phyloP scores from a whole-genome alignment of 2,329 filamentous ascomycete species.

The Hawksworthiomyces lignivorus region DNA sequence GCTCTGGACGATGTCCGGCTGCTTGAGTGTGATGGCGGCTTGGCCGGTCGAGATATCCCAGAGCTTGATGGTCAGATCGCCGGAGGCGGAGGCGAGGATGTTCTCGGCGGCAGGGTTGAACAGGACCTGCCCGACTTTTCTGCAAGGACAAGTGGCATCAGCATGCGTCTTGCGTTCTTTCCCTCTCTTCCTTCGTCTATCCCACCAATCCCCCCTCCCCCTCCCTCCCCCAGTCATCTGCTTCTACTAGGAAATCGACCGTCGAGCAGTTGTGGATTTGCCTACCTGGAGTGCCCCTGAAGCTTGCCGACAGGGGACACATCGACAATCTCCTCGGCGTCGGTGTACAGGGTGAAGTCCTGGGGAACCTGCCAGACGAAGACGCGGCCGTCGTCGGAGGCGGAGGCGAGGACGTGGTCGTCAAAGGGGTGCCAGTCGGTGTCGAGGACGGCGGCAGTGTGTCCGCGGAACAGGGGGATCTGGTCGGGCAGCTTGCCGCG shows the following conservation, averaged over 20 bases:
- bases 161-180: not conserved
- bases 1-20: slow-evolving; percentile 89
- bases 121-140: slow-evolving; percentile 95
- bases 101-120: slow-evolving; percentile 97
- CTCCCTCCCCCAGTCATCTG: too few species aligned
- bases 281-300: slow-evolving; percentile 75
- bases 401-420: slow-evolving; percentile 84
- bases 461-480: slow-evolving; percentile 90
- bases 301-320: slow-evolving; percentile 76
- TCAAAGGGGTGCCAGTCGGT: slow-evolving; percentile 99
- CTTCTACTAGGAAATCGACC: too few species aligned
- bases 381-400: slow-evolving; percentile 93
- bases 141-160: slow-evolving; percentile 28
- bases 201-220: not conserved
- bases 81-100: slow-evolving; percentile 88
- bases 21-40: slow-evolving; percentile 67
- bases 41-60: slow-evolving; percentile 86
- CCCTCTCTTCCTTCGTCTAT: not conserved
- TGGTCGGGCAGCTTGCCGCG: slow-evolving; percentile 84
- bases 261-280: not conserved
- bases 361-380: slow-evolving; percentile 94
- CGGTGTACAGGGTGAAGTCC: slow-evolving; percentile 74
- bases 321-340: slow-evolving; percentile 76
- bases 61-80: slow-evolving; percentile 89
- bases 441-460: slow-evolving; percentile 91